Evolutionary conservation across 306 rosid genomes (phyloP).

Genomic region (Cicer judaicum): DNA sequence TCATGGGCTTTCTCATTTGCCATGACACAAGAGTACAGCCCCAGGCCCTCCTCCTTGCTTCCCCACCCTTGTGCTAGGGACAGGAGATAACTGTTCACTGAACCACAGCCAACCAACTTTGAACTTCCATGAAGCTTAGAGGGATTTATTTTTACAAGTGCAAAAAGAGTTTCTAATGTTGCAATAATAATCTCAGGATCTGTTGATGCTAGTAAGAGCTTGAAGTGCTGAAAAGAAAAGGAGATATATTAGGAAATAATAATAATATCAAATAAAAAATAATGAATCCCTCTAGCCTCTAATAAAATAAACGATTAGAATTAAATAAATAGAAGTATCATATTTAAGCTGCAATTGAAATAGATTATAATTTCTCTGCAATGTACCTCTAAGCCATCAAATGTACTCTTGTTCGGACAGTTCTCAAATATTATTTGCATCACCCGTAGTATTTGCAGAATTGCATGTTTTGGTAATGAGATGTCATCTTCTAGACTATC

Average conservation of each 20-base stretch:
- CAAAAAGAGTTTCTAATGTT: slow-evolving; percentile 88
- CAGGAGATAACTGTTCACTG: slow-evolving; percentile 82
- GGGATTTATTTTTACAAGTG: slow-evolving; percentile 87
- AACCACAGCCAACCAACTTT: slow-evolving; percentile 91
- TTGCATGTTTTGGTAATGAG: slow-evolving; percentile 84
- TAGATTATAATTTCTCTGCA: slow-evolving; percentile 26
- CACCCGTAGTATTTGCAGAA: slow-evolving; percentile 90
- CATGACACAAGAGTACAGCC: slow-evolving; percentile 85
- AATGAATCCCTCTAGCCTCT: slow-evolving; percentile 27
- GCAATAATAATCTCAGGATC: slow-evolving; percentile 93
- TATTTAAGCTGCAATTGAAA: slow-evolving; percentile 21
- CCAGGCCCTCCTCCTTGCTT: slow-evolving; percentile 98
- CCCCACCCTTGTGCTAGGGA: slow-evolving; percentile 99
- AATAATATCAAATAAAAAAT: slow-evolving; percentile 28
- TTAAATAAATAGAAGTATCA: background rate
- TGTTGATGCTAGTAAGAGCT: slow-evolving; percentile 84
- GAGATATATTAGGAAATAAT: background rate
- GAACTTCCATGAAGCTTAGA: slow-evolving; percentile 94
- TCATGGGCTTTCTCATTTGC: slow-evolving; percentile 79
- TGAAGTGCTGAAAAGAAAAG: slow-evolving; percentile 78
- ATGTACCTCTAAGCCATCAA: slow-evolving; percentile 95
- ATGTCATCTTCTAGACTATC: slow-evolving; percentile 83
- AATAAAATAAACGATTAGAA: slow-evolving; percentile 11
- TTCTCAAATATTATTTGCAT: slow-evolving; percentile 92
- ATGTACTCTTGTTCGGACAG: slow-evolving; percentile 88